Base-by-base conservation (phyloP, 1,284 basidiomycete genomes). In the Cutaneotrichosporon sp. region DNA sequence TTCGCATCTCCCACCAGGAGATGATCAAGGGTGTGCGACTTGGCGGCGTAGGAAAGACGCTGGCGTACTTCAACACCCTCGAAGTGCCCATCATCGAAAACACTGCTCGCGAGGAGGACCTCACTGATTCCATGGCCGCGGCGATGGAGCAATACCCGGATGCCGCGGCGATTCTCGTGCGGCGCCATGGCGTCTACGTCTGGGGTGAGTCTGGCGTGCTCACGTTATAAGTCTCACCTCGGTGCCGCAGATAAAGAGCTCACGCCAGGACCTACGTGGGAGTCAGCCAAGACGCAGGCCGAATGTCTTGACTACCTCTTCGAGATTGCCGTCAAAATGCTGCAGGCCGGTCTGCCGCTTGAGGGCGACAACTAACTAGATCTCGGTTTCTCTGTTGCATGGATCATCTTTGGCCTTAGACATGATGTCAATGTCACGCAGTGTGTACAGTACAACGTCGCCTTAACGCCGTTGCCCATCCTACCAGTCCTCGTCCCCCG, bases 21-120 rank as follows among this genome's bases (percentile, higher is more conserved):
- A 90, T 90, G 89, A 91, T 91, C 71, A 91, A 90, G 73, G 89
- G 88, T 32, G 81, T 91, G 46, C 80, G 86, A n/a, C 68, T 84
- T 19, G 85, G 81, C 10, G 88, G 88, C 4, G 84, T 80, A 25
- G 86, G 85, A 10, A 74, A 77, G 26, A 81, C 87, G 0, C 70
- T 90, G 55, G 85, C 86, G 2, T 90, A 88, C 73, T 81, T 88
- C 49, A 87, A 91, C 71, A 90, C 87, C 3, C 79, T 91, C n/a
- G 82, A 83, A 53, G 78, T 91, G 5, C 89, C 88, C 0, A 90
- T 91, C 65, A 91, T 91, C 57, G 84, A 88, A 63, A 91, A 90
- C 65, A 91, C 89, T 3, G 88, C 88, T 5, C 79, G 87, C 55
- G 88, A 91, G 69, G 88, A 90, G 69, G 88, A 90, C 68, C 77